phyloP scores from a whole-genome alignment of 306 rosid genomes.

The Trifolium fragiferum region DNA sequence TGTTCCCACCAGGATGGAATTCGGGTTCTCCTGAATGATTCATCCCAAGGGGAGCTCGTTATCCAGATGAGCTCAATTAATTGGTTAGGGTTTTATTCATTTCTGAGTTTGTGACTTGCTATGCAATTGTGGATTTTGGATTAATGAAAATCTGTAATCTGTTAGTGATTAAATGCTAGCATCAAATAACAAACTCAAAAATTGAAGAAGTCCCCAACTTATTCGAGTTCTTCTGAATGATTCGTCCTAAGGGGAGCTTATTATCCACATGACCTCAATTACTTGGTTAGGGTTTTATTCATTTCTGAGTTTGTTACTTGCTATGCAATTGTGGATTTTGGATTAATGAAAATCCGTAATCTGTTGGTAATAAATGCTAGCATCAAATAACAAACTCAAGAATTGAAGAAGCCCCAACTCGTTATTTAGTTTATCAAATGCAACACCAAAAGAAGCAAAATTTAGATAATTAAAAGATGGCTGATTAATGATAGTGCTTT shows the following conservation, averaged over 20 bases:
- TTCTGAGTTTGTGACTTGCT: slow-evolving; percentile 1
- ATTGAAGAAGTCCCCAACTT: not conserved
- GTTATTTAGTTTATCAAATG: not conserved
- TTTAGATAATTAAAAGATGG: not conserved
- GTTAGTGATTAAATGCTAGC: not conserved
- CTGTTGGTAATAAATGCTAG: not conserved
- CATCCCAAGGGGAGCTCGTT: no score
- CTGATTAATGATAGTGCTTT: not conserved
- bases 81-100: not conserved
- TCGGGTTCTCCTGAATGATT: no score
- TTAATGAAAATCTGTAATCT: slow-evolving; percentile 11
- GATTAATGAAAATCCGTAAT: slow-evolving; percentile 8
- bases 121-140: not conserved
- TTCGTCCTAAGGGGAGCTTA: no score
- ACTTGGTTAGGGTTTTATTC: no score
- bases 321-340: not conserved
- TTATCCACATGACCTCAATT: no score
- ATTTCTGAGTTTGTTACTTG: slow-evolving; percentile 7
- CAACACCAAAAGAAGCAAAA: not conserved
- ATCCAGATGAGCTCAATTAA: no score
- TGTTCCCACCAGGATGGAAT: no score
- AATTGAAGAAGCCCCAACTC: not conserved
- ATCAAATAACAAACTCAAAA: not conserved
- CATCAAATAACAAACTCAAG: not conserved
- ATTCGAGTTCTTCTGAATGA: no score